Base-by-base conservation (phyloP, 2,329 filamentous ascomycete species). In the Fusarium subtropicale region DNA sequence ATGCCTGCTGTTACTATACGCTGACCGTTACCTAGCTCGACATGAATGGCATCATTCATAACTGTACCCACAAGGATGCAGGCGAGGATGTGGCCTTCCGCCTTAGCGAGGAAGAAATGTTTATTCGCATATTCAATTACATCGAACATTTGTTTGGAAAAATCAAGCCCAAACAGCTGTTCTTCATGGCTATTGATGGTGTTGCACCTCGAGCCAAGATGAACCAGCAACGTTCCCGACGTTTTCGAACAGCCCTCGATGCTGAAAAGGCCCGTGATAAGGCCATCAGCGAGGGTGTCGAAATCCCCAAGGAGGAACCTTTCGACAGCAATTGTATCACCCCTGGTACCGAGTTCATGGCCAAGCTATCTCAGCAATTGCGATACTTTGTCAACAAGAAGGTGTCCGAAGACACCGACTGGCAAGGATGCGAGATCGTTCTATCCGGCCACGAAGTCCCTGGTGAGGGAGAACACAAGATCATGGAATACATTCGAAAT, bases 241-340 rank as follows among this genome's bases (percentile, higher is more conserved):
- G 96, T 78, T 99, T 99, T 81, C 89, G 96, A 76, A 98, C 96
- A 26, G 96, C 96, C 41, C 84, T 97, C 52, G 97, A 99, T 77
- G 92, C 88, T 59, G 96, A 99, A 79, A 87, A 88, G 72, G 94
- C 94, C 63, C 91, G 93, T 79, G 93, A 98, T 62, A 97, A 97
- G 86, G 97, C 96, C 46, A 90, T 98, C 65, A 86, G 84, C 51
- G 92, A 97, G 76, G 97, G 97, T 51, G 85, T 94, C 66, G 92
- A 97, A 81, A 90, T 99, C 85, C 96, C 96, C 31, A 96, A 96
- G 77, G 95, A 98, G 77, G 93, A 94, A 65, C 88, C 96, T 2
- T 99, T 99, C 77, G 96, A 99, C 84, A 98, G 95, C 85, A 99
- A 99, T 81, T 97, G 96, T 79, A 99, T 99, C 76, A 99, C 96